Percentiles rank a stretch among this genome's conserved stretches.
These are phyloP conservation scores for Agrocybe chaxingu DNA, from an alignment of 768 basidiomycete species.

Conservation along the genomic window DNA sequence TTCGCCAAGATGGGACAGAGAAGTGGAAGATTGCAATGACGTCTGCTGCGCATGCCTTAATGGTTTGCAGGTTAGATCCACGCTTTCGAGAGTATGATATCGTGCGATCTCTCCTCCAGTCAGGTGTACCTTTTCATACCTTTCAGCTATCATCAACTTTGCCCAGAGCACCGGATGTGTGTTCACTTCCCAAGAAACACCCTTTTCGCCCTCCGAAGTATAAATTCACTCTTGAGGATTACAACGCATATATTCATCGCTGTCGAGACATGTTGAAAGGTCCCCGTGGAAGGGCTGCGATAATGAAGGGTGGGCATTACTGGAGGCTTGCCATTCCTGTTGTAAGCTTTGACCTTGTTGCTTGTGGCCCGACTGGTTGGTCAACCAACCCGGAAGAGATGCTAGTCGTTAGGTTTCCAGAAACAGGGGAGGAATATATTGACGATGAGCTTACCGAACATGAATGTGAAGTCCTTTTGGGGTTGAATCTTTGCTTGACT, in stretches of 20 bases:
- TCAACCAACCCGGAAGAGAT: neutral
- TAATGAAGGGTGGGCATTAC: neutral
- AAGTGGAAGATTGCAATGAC: neutral
- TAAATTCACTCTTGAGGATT: neutral
- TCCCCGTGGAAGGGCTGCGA: neutral
- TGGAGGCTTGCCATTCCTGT: neutral
- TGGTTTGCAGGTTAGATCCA: neutral
- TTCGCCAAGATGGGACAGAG: neutral
- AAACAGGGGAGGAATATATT: neutral
- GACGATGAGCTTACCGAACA: neutral
- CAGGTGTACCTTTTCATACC: neutral
- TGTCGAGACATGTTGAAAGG: neutral
- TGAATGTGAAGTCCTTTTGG: neutral
- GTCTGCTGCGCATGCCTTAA: neutral
- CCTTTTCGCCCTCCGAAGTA: neutral
- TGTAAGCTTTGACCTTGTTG: neutral
- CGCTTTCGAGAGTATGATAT: neutral
- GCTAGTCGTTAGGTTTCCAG: neutral
- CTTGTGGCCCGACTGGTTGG: neutral
- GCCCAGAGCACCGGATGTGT: too few relatives aligned
- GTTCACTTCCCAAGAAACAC: too few relatives aligned
- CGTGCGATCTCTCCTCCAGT: neutral
- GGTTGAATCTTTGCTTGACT: neutral
- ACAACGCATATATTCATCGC: neutral
- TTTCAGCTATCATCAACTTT: neutral